These are phyloP conservation scores for Lolium multiflorum DNA, from an alignment of 176 grass and related monocot species.

Conservation along the genomic window DNA sequence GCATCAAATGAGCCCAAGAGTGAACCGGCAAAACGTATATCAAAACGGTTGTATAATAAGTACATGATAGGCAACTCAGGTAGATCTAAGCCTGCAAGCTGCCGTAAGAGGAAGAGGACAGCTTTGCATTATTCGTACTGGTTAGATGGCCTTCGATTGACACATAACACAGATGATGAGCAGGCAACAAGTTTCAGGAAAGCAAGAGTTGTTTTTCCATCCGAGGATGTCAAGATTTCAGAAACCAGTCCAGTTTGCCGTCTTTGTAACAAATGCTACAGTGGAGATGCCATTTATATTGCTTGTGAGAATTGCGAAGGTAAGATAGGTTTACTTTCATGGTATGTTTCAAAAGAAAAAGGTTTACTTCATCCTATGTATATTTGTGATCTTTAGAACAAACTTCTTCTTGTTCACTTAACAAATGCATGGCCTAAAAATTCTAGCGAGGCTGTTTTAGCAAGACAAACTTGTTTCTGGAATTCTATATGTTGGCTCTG, in stretches of 20 bases:
- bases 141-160: constrained; percentile 88
- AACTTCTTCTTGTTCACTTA: constrained; percentile 4
- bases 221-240: constrained; percentile 52
- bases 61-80: constrained; percentile 58
- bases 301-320: constrained; percentile 88
- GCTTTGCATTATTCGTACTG: constrained; percentile 77
- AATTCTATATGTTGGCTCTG: constrained; percentile 14
- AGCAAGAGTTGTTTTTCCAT: constrained; percentile 72
- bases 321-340: constrained; percentile 47
- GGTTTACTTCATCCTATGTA: constrained; percentile 32
- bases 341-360: neutral
- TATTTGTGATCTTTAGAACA: constrained; percentile 21
- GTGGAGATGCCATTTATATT: constrained; percentile 76
- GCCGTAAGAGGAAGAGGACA: constrained; percentile 84
- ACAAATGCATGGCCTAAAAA: constrained; percentile 19
- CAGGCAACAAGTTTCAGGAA: constrained; percentile 70
- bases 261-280: constrained; percentile 69
- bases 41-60: constrained; percentile 60
- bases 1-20: constrained; percentile 41
- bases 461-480: constrained; percentile 6
- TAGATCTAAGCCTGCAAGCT: constrained; percentile 44
- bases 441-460: neutral
- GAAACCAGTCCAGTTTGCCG: constrained; percentile 66
- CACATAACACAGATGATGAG: constrained; percentile 68
- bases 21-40: constrained; percentile 49